Evolutionary conservation across 345 rosid genomes (phyloP).

Genomic region (Hibiscus mutabilis): DNA sequence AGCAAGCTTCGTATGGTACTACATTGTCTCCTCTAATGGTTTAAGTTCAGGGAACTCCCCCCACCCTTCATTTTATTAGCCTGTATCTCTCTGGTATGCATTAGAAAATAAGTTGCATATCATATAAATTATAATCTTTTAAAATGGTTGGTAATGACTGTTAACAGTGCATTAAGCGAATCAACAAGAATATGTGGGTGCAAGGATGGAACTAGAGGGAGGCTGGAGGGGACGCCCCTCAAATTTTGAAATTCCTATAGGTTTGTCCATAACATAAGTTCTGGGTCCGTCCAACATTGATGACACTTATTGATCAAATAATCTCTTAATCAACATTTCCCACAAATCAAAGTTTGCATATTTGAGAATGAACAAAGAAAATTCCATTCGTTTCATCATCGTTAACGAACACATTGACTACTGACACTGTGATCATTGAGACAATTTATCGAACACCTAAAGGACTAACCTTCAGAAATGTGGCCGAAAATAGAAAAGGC

Average conservation of each 20-base stretch:
- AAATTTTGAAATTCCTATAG: no score
- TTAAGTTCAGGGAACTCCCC: no score
- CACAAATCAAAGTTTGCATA: not conserved
- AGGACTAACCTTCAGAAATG: conserved; percentile 43
- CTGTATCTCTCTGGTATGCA: not conserved
- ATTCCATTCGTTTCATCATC: not conserved
- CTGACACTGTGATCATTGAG: conserved; percentile 10
- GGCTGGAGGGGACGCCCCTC: no score
- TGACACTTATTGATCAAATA: not conserved
- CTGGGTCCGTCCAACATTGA: no score
- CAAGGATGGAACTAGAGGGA: no score
- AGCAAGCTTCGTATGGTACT: not conserved
- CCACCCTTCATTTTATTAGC: no score
- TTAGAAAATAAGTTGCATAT: not conserved
- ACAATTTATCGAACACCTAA: conserved; percentile 43
- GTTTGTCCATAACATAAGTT: no score
- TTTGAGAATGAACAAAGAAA: not conserved
- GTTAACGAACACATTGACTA: not conserved
- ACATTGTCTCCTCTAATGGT: not conserved
- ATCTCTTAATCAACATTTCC: not conserved
- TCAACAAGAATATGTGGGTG: not conserved
- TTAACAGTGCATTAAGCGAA: not conserved
- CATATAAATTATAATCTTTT: not conserved
- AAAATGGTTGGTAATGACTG: not conserved
- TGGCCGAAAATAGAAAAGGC: conserved; percentile 75